Conservation (phyloP, 2,329 filamentous ascomycete species). For the Neobulgaria alba region DNA sequence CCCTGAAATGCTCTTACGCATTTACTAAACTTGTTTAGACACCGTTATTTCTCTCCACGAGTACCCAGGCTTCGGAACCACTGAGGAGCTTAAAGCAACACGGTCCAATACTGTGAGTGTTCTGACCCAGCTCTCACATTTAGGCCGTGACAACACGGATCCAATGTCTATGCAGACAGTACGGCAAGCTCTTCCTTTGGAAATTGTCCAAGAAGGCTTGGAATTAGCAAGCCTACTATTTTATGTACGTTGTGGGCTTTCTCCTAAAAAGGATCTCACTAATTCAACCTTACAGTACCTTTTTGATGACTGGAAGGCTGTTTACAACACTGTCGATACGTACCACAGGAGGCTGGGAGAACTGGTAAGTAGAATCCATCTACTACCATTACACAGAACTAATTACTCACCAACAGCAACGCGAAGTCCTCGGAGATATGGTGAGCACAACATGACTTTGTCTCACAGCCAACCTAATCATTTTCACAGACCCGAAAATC, state of each 20-base stretch:
- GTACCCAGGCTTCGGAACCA: slow-evolving; percentile 31
- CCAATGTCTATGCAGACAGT: slow-evolving; percentile 26
- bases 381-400: not conserved
- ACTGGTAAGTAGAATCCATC: slow-evolving; percentile 37
- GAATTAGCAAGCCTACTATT: slow-evolving; percentile 53
- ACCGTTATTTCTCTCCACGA: slow-evolving; percentile 66
- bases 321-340: slow-evolving; percentile 43
- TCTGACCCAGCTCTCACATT: slow-evolving; percentile 50
- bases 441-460: slow-evolving; percentile 14
- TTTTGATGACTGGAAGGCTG: slow-evolving; percentile 57
- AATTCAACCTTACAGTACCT: too few relatives aligned
- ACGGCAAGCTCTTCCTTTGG: slow-evolving; percentile 23
- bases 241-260: too few relatives aligned
- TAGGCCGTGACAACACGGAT: slow-evolving; percentile 30
- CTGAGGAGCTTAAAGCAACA: slow-evolving; percentile 26
- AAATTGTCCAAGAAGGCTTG: slow-evolving; percentile 25
- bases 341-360: slow-evolving; percentile 39
- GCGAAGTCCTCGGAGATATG: slow-evolving; percentile 23
- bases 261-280: too few relatives aligned
- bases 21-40: slow-evolving; percentile 32
- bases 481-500: slow-evolving; percentile 25
- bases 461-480: too few relatives aligned
- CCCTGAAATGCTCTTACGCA: not conserved
- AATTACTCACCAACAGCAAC: slow-evolving; percentile 10
- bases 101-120: slow-evolving; percentile 52